Evolutionary conservation across 345 rosid genomes (phyloP).

Genomic region (Aethionema arabicum): DNA sequence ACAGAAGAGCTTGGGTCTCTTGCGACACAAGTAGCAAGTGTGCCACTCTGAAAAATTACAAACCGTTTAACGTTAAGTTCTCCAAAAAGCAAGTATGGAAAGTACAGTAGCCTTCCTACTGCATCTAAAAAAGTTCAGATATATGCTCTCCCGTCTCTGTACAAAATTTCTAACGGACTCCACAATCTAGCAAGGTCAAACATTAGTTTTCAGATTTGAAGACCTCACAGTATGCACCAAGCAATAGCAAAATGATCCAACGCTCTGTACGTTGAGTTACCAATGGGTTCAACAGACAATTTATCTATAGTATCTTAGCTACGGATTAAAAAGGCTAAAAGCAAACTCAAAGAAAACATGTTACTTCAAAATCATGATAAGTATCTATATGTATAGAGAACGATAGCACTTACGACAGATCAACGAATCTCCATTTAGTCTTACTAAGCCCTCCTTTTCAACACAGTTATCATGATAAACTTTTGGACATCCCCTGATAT

Average conservation of each 20-base stretch:
- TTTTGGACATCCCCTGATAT: constrained; percentile 36
- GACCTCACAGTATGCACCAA: background rate
- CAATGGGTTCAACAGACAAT: background rate
- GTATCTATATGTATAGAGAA: background rate
- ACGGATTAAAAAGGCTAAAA: background rate
- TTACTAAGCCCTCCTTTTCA: background rate
- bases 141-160: background rate
- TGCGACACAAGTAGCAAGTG: constrained; percentile 36
- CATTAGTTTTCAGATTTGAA: background rate
- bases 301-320: background rate
- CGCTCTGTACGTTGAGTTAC: constrained; percentile 9
- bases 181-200: constrained; percentile 1
- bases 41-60: constrained; percentile 36
- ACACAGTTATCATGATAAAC: constrained; percentile 35
- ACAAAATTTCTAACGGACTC: background rate
- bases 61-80: constrained; percentile 1
- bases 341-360: constrained; percentile 6
- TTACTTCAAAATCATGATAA: constrained; percentile 2
- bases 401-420: constrained; percentile 32
- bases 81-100: constrained; percentile 4
- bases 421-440: constrained; percentile 22
- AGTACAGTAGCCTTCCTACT: constrained; percentile 1
- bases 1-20: constrained; percentile 27
- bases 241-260: background rate
- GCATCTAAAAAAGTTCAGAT: constrained; percentile 12